Evolutionary conservation across 345 rosid genomes (phyloP).

Genomic region (Nephelium lappaceum): DNA sequence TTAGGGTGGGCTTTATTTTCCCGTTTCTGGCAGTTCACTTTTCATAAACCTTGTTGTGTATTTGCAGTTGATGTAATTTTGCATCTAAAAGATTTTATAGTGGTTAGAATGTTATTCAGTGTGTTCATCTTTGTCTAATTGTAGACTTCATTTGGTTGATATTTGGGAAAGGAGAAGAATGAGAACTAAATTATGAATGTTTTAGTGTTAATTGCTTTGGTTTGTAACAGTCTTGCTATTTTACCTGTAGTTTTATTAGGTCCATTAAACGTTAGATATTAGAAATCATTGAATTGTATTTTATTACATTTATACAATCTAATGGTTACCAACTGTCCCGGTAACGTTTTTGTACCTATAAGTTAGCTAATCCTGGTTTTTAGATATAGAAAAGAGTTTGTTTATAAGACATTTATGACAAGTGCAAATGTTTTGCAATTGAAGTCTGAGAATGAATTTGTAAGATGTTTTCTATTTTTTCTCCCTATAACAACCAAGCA

Average conservation of each 20-base stretch:
- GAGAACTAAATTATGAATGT: neutral
- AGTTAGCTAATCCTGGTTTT: neutral
- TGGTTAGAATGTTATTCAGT: neutral
- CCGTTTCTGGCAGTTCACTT: neutral
- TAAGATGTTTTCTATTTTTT: neutral
- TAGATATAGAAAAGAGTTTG: neutral
- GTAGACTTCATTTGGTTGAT: neutral
- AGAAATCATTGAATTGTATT: neutral
- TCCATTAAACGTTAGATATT: neutral
- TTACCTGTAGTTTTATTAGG: neutral
- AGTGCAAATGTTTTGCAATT: neutral
- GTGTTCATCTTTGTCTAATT: neutral
- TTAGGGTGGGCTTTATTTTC: neutral
- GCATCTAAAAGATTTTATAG: neutral
- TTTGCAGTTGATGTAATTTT: neutral
- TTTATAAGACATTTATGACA: neutral
- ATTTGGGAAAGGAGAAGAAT: conserved; percentile 1
- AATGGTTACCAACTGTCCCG: neutral
- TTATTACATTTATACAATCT: neutral
- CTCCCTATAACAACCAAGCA: neutral
- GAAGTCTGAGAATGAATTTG: neutral
- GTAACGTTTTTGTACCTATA: neutral
- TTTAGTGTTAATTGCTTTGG: neutral
- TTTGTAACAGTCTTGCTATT: neutral
- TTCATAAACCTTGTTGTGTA: neutral